phyloP scores from a whole-genome alignment of 2,329 filamentous ascomycete genomes.

The Eutypella sp. region DNA sequence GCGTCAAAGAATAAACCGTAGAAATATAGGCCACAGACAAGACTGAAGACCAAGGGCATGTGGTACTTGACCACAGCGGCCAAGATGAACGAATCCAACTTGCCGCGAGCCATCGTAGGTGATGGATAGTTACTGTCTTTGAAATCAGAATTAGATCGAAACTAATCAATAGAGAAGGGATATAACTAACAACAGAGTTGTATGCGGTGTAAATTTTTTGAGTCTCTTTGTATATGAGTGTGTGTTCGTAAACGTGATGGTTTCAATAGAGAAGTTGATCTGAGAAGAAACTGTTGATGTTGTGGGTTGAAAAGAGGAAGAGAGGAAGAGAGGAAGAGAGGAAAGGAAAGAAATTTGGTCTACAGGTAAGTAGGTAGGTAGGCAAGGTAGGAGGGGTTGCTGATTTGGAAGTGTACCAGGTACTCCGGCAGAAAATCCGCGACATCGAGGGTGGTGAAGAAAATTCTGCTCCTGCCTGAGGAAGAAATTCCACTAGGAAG shows the following conservation, averaged over 20 bases:
- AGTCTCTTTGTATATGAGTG: not conserved
- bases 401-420: too few relatives aligned
- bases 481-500: too few relatives aligned
- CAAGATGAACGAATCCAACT: not conserved
- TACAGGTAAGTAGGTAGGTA: too few relatives aligned
- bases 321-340: not conserved
- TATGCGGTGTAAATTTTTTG: not conserved
- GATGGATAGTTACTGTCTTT: not conserved
- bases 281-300: not conserved
- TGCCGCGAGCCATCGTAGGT: not conserved
- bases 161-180: not conserved
- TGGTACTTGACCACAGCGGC: not conserved
- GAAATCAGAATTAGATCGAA: not conserved
- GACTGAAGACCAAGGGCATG: not conserved
- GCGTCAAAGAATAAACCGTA: not conserved
- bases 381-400: too few relatives aligned
- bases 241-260: not conserved
- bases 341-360: not conserved
- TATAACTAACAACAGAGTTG: too few relatives aligned
- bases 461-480: too few relatives aligned
- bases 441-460: too few relatives aligned
- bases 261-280: not conserved
- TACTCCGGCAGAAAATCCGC: too few relatives aligned
- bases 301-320: not conserved
- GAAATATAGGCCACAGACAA: slow-evolving; percentile 1